Evolutionary conservation across 1,139 yeast species (phyloP).

Genomic region (Geotrichum histeridarum): DNA sequence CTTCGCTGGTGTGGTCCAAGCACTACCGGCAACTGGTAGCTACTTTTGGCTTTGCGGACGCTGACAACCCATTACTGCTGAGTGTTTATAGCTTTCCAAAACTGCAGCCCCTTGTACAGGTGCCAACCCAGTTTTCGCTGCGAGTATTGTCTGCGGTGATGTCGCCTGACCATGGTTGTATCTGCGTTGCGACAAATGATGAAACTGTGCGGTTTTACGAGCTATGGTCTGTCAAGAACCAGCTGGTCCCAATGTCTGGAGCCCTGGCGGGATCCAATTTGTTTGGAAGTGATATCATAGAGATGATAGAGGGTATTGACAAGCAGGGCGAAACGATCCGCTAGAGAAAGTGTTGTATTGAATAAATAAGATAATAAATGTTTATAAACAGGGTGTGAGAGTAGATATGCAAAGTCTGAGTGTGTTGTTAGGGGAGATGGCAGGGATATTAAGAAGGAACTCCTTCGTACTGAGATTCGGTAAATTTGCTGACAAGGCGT

Average conservation of each 20-base stretch:
- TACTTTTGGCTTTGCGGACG: slow-evolving; percentile 65
- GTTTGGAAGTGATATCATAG: slow-evolving; percentile 20
- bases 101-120: slow-evolving; percentile 46
- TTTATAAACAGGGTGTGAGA: not conserved
- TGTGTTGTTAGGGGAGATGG: not conserved
- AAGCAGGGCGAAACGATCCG: slow-evolving; percentile 18
- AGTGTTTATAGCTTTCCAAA: slow-evolving; percentile 57
- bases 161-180: slow-evolving; percentile 53
- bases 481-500: slow-evolving; percentile 42
- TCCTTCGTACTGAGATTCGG: slow-evolving; percentile 54
- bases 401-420: not conserved
- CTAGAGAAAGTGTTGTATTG: not conserved
- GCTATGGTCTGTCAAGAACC: slow-evolving; percentile 44
- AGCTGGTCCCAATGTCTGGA: slow-evolving; percentile 12
- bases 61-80: slow-evolving; percentile 43
- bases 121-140: slow-evolving; percentile 46
- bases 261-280: slow-evolving; percentile 7
- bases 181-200: slow-evolving; percentile 68
- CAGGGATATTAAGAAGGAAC: slow-evolving; percentile 47
- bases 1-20: slow-evolving; percentile 63
- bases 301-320: slow-evolving; percentile 19
- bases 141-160: slow-evolving; percentile 56
- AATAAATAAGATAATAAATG: not conserved
- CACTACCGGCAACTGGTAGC: slow-evolving; percentile 55
- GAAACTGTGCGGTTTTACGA: slow-evolving; percentile 63